These are phyloP conservation scores for Boletus barrowsii DNA, from an alignment of 768 basidiomycete species.

Conservation along the genomic window DNA sequence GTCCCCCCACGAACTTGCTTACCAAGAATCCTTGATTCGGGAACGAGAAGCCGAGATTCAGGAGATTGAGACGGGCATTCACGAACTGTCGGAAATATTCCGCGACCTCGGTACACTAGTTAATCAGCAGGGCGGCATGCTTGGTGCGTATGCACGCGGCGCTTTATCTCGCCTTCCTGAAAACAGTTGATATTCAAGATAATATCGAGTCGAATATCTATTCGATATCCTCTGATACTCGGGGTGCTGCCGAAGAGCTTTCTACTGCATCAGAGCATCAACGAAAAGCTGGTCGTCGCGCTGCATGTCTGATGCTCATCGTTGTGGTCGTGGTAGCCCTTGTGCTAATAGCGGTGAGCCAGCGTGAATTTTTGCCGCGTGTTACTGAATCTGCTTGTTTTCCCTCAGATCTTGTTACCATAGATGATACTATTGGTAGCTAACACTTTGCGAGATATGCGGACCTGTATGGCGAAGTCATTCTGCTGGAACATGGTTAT, in stretches of 20 bases:
- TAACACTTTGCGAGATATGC: background rate
- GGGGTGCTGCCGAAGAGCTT: slow-evolving; percentile 81
- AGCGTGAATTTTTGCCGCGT: background rate
- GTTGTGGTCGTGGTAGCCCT: slow-evolving; percentile 82
- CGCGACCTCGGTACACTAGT: slow-evolving; percentile 93
- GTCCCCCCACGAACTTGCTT: slow-evolving; percentile 90
- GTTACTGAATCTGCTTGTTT: background rate
- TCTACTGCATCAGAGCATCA: slow-evolving; percentile 91
- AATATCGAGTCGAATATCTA: slow-evolving; percentile 94
- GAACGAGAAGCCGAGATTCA: slow-evolving; percentile 94
- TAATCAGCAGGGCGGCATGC: slow-evolving; percentile 89
- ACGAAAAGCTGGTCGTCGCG: slow-evolving; percentile 86
- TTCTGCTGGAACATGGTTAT: slow-evolving; percentile 8
- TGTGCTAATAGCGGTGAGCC: slow-evolving; percentile 87
- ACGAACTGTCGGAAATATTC: slow-evolving; percentile 95
- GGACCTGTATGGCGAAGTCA: slow-evolving; percentile 8
- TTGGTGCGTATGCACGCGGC: slow-evolving; percentile 57
- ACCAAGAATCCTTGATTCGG: slow-evolving; percentile 79
- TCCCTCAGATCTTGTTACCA: slow-evolving; percentile 23
- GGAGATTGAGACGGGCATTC: slow-evolving; percentile 95
- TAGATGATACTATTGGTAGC: slow-evolving; percentile 6
- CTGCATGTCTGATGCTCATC: slow-evolving; percentile 86
- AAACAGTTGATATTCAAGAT: slow-evolving; percentile 45
- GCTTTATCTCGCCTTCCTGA: background rate
- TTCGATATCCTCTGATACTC: slow-evolving; percentile 78